These are phyloP conservation scores for Ustanciosporium gigantosporum DNA, from an alignment of 1,284 basidiomycete species.

Conservation along the genomic window DNA sequence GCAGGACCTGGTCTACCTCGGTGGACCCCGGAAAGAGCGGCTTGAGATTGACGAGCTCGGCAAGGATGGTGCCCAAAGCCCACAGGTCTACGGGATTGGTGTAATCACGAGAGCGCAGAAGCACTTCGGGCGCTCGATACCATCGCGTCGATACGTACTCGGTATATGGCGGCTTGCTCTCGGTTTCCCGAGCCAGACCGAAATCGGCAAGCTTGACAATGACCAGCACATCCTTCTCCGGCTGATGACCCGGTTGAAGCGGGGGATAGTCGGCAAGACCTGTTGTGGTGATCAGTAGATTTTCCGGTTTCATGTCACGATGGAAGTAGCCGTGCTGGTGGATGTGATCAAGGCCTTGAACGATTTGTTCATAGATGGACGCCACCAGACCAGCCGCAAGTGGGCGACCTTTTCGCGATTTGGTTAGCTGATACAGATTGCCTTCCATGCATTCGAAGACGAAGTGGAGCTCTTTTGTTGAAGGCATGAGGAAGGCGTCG, in stretches of 20 bases:
- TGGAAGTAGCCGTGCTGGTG: conserved; percentile 94
- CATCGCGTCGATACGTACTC: conserved; percentile 98
- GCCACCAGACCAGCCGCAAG: conserved; percentile 93
- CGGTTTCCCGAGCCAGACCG: conserved; percentile 88
- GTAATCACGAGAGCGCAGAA: conserved; percentile 87
- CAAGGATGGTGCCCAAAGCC: conserved; percentile 97
- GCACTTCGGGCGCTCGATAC: conserved; percentile 97
- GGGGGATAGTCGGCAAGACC: conserved; percentile 88
- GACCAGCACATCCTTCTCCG: conserved; percentile 89
- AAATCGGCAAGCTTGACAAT: conserved; percentile 99
- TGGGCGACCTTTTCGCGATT: conserved; percentile 88
- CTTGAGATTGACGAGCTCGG: conserved; percentile 90
- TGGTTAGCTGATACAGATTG: conserved; percentile 98
- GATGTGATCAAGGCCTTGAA: conserved; percentile 87
- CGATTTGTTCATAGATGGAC: conserved; percentile 91
- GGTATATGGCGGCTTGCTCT: conserved; percentile 88
- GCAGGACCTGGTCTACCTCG: conserved; percentile 88
- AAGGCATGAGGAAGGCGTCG: conserved; percentile 94
- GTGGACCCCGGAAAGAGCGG: conserved; percentile 97
- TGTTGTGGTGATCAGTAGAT: conserved; percentile 98
- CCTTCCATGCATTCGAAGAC: conserved; percentile 99
- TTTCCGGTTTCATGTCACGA: conserved; percentile 99
- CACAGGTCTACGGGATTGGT: conserved; percentile 98
- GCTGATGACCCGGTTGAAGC: conserved; percentile 33
- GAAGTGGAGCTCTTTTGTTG: conserved; percentile 93